phyloP scores from a whole-genome alignment of 2,329 filamentous ascomycete genomes.

The Exophiala viscosa region DNA sequence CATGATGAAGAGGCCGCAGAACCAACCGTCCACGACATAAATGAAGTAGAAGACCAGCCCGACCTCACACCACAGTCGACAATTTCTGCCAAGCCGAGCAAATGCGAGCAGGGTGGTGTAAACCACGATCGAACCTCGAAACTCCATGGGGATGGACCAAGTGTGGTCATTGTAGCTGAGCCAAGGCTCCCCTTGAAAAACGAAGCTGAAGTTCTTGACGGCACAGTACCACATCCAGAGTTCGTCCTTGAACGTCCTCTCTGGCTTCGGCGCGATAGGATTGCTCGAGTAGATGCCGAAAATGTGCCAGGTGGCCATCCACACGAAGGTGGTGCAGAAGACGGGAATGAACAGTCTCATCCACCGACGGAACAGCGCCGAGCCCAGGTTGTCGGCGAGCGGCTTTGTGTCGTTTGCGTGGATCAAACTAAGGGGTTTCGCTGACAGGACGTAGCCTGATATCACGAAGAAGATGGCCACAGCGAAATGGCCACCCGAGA shows the following conservation, averaged over 20 bases:
- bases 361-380: conserved; percentile 42
- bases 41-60: conserved; percentile 63
- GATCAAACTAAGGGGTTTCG: conserved; percentile 40
- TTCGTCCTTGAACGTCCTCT: conserved; percentile 15
- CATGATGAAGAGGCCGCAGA: conserved; percentile 56
- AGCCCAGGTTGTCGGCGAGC: conserved; percentile 48
- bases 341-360: conserved; percentile 44
- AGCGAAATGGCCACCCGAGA: conserved; percentile 44
- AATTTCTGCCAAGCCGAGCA: conserved; percentile 51
- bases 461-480: conserved; percentile 49
- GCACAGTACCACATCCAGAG: conserved; percentile 23
- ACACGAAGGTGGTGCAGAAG: conserved; percentile 38
- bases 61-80: conserved; percentile 53
- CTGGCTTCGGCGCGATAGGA: conserved; percentile 29
- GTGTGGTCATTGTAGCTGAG: conserved; percentile 42
- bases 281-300: conserved; percentile 47
- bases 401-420: conserved; percentile 41
- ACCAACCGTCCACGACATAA: conserved; percentile 63
- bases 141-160: conserved; percentile 47
- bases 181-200: conserved; percentile 54
- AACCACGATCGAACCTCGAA: conserved; percentile 38
- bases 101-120: conserved; percentile 45
- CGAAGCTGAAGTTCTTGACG: conserved; percentile 55
- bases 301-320: conserved; percentile 51
- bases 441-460: conserved; percentile 46